Base-by-base conservation (phyloP, 2,329 filamentous ascomycete genomes). In the Cercospora citrullina region DNA sequence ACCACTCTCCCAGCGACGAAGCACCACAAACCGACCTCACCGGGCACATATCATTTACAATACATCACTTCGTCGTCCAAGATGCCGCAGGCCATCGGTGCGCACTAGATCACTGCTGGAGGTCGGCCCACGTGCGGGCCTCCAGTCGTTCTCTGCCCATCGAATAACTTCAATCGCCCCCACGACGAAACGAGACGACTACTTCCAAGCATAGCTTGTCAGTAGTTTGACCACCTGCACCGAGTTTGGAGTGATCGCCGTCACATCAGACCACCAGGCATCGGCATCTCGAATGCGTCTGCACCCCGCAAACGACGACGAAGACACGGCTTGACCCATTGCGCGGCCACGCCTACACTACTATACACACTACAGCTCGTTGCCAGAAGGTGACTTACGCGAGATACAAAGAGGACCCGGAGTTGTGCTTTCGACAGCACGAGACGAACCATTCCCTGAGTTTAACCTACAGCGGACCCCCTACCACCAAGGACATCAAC, bases 61-160 rank as follows among this genome's bases (percentile, higher is more conserved):
- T 64, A 72, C 36, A 72, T 68, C 65, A 69, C 73, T 75, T 77
- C 76, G 76, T 77, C 76, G 73, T 76, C 68, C 72, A 77, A 68
- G 58, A 79, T 79, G 77, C 74, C 75, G 68, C 75, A 72, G 73
- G 74, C 76, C 66, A 67, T 76, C 76, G 71, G 69, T 75, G 76
- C 69, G 75, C 75, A 73, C 77, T 79, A 79, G 75, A 75, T 70
- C 70, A 75, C 75, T 75, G 74, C 77, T 76, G 75, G 75, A 72
- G 72, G 69, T 62, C 68, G 69, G 72, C 73, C 70, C 45, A 69
- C 69, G 72, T 70, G 72, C 69, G 68, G 71, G 66, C 67, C 72
- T 75, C 72, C 76, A 75, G 75, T 74, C 62, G 74, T 75, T 76
- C 71, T 71, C 70, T 74, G 75, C 74, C 75, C 74, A 72, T 72